A percentile compares a stretch with the other conserved stretches of the same genome.
phyloP scores from a whole-genome alignment of 208 protist genomes.

The Trypanosoma cruzi region DNA sequence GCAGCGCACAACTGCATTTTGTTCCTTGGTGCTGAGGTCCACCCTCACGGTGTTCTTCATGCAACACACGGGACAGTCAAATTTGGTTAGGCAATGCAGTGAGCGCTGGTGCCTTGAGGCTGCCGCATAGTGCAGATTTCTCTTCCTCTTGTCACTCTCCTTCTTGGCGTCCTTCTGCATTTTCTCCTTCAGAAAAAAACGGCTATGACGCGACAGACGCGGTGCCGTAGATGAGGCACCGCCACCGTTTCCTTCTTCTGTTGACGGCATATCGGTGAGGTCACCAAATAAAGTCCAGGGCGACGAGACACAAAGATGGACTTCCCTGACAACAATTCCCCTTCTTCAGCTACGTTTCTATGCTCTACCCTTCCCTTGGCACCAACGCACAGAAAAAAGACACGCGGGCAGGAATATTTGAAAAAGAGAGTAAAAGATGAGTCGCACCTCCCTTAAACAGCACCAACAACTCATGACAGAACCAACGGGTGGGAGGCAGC shows the following conservation, averaged over 20 bases:
- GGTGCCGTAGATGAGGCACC: slow-evolving; percentile 9
- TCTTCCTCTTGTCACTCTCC: slow-evolving; percentile 9
- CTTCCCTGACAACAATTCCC: neutral
- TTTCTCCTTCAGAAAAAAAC: slow-evolving; percentile 37
- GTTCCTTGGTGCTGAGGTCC: slow-evolving; percentile 47
- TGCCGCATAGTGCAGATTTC: slow-evolving; percentile 23
- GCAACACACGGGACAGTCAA: slow-evolving; percentile 84
- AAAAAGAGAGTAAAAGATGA: neutral
- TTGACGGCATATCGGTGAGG: neutral
- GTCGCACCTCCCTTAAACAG: too few relatives aligned
- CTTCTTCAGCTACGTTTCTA: neutral
- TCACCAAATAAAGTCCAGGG: neutral
- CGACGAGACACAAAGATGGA: neutral
- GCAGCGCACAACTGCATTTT: slow-evolving; percentile 64
- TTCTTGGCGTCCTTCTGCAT: slow-evolving; percentile 35
- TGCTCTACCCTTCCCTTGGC: neutral
- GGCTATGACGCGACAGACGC: slow-evolving; percentile 30
- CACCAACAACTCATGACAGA: too few relatives aligned
- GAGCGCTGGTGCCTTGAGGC: slow-evolving; percentile 52
- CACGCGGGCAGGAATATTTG: neutral
- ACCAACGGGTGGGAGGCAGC: neutral
- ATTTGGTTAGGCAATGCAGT: slow-evolving; percentile 65
- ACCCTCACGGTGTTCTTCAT: slow-evolving; percentile 71
- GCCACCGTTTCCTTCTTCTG: neutral
- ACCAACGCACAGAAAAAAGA: neutral